Conservation (phyloP, 169 alveolate species). For the Toxoplasma gondii region DNA sequence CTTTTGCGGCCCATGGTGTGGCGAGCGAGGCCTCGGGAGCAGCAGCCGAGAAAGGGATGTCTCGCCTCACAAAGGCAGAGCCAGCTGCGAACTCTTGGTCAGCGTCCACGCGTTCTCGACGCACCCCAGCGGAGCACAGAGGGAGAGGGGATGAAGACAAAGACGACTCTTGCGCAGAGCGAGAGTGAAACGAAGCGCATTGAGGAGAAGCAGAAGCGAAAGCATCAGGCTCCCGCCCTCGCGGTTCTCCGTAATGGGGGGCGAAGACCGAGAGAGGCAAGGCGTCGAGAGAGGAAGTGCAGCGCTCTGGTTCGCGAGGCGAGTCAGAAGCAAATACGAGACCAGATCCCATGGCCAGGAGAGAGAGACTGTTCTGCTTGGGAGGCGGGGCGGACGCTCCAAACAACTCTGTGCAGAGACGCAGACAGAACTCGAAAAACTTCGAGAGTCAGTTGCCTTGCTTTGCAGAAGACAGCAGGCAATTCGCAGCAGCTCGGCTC, state of each 20-base stretch:
- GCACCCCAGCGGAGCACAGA: no score
- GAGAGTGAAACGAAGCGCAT: neutral
- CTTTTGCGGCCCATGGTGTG: no score
- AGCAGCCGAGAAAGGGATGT: no score
- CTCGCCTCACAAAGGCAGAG: no score
- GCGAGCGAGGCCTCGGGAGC: no score
- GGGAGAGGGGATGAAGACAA: no score
- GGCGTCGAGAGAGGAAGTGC: neutral
- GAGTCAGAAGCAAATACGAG: neutral
- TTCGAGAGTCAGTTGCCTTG: no score
- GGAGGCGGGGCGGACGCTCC: neutral
- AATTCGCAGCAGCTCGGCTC: no score
- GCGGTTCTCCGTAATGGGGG: neutral
- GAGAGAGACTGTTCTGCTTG: neutral
- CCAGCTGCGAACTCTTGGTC: no score
- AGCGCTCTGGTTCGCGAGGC: neutral
- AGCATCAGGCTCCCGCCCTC: neutral
- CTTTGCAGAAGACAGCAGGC: no score
- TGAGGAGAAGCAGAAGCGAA: neutral
- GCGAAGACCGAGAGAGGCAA: neutral
- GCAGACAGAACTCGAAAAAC: neutral
- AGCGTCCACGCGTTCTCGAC: no score
- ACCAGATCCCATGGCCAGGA: neutral
- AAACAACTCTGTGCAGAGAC: neutral
- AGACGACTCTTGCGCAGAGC: no score